Percentiles rank a stretch among this genome's conserved stretches.
These are phyloP conservation scores for Paracoccidioides brasiliensis DNA, from an alignment of 2,329 filamentous ascomycete species.

Conservation along the genomic window DNA sequence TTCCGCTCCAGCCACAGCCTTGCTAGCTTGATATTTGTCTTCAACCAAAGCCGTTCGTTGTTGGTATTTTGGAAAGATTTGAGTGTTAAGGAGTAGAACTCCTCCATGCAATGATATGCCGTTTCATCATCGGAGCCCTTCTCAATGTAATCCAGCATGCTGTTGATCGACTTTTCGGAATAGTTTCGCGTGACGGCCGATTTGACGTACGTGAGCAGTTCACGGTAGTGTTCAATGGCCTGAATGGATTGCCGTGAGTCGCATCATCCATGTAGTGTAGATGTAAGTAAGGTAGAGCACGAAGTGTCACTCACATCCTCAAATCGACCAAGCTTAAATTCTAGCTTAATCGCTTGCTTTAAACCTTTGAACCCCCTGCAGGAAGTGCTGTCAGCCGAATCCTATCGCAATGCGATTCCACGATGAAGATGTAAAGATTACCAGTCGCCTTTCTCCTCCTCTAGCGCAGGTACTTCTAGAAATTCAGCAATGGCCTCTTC, in stretches of 20 bases:
- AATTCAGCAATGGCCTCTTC: constrained; percentile 87
- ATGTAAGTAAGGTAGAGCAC: background rate
- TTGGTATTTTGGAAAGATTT: constrained; percentile 94
- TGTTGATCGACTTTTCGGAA: constrained; percentile 98
- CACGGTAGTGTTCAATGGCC: constrained; percentile 84
- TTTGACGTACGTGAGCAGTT: constrained; percentile 94
- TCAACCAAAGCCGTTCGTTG: constrained; percentile 92
- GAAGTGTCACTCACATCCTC: constrained; percentile 47
- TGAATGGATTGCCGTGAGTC: constrained; percentile 28
- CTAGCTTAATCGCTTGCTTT: constrained; percentile 90
- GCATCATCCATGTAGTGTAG: background rate
- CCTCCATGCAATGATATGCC: constrained; percentile 72
- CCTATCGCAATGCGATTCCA: background rate
- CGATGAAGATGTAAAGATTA: constrained; percentile 19
- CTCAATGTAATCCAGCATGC: constrained; percentile 96
- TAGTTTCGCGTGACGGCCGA: constrained; percentile 95
- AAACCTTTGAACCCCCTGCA: constrained; percentile 79
- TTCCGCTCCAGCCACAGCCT: constrained; percentile 84
- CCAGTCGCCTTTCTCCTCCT: constrained; percentile 92
- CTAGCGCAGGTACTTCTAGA: constrained; percentile 68
- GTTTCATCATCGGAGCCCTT: constrained; percentile 66
- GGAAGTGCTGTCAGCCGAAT: constrained; percentile 7
- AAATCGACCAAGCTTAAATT: constrained; percentile 85
- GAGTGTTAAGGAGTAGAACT: constrained; percentile 88
- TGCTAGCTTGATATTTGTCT: constrained; percentile 94